Evolutionary conservation across 1,139 yeast genomes (phyloP).

Genomic region (Hyphopichia burtonii): DNA sequence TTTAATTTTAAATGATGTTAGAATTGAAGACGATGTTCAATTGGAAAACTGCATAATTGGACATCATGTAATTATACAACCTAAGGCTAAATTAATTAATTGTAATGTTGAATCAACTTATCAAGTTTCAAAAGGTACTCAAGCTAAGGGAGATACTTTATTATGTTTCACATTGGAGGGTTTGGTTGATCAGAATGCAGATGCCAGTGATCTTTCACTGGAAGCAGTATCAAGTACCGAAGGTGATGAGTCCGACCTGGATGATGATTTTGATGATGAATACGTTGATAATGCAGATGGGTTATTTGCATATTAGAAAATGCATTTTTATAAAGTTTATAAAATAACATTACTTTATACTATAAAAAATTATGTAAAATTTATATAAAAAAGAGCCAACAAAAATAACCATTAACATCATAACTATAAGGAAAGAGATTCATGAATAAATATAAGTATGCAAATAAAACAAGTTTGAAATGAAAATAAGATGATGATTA

Average conservation of each 20-base stretch:
- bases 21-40: conserved; percentile 76
- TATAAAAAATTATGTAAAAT: neutral
- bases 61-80: conserved; percentile 55
- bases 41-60: conserved; percentile 92
- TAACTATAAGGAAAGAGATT: neutral
- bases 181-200: conserved; percentile 31
- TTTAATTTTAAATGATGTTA: conserved; percentile 68
- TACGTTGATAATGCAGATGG: conserved; percentile 53
- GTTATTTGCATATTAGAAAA: conserved; percentile 34
- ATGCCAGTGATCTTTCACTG: conserved; percentile 6
- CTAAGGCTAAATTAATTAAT: conserved; percentile 61
- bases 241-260: conserved; percentile 19
- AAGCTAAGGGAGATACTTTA: conserved; percentile 80
- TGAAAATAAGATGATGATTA: neutral
- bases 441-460: neutral
- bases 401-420: neutral
- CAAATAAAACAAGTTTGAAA: neutral
- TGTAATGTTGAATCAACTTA: conserved; percentile 86
- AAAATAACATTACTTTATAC: neutral
- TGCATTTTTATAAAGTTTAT: neutral
- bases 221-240: conserved; percentile 17
- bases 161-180: conserved; percentile 63
- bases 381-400: neutral
- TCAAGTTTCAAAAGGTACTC: conserved; percentile 59
- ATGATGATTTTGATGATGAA: conserved; percentile 35